Conservation (phyloP, 768 basidiomycete genomes). For the Suillus discolor region DNA sequence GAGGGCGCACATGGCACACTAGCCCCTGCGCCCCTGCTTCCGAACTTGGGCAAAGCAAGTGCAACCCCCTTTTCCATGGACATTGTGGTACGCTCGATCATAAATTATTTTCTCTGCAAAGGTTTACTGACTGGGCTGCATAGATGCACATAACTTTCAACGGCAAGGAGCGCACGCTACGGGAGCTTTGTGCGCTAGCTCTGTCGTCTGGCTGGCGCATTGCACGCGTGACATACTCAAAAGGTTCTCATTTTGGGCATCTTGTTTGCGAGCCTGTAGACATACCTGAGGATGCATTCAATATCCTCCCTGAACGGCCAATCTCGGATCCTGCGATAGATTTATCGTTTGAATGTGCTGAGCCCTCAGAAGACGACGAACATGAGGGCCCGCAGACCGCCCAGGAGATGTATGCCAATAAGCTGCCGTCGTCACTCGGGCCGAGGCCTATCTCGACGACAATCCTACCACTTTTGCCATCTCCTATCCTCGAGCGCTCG, state of each 20-base stretch:
- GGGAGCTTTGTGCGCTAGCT: slow-evolving; percentile 58
- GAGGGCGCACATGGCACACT: slow-evolving; percentile 56
- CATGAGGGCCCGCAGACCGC: not conserved
- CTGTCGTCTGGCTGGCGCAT: slow-evolving; percentile 65
- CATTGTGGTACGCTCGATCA: slow-evolving; percentile 49
- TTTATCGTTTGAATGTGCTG: slow-evolving; percentile 1
- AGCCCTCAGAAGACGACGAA: not conserved
- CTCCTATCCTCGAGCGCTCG: slow-evolving; percentile 42
- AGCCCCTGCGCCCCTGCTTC: slow-evolving; percentile 62
- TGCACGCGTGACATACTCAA: slow-evolving; percentile 53
- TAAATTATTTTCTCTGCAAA: not conserved
- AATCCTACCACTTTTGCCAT: slow-evolving; percentile 18
- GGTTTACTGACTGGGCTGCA: slow-evolving; percentile 6
- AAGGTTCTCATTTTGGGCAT: slow-evolving; percentile 71
- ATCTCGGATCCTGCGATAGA: not conserved
- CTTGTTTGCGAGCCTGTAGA: slow-evolving; percentile 65
- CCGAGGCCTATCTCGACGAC: slow-evolving; percentile 3
- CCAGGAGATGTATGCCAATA: not conserved
- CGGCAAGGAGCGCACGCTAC: slow-evolving; percentile 68
- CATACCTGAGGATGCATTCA: slow-evolving; percentile 44
- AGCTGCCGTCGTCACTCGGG: not conserved
- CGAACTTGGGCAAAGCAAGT: slow-evolving; percentile 75
- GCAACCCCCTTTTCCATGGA: slow-evolving; percentile 71
- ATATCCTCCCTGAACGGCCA: slow-evolving; percentile 9
- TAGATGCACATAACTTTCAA: slow-evolving; percentile 76